Evolutionary conservation across 768 basidiomycete genomes (phyloP), one percentile per base, ranked within the genome.

Genomic region (Naematelia aurantialba): DNA sequence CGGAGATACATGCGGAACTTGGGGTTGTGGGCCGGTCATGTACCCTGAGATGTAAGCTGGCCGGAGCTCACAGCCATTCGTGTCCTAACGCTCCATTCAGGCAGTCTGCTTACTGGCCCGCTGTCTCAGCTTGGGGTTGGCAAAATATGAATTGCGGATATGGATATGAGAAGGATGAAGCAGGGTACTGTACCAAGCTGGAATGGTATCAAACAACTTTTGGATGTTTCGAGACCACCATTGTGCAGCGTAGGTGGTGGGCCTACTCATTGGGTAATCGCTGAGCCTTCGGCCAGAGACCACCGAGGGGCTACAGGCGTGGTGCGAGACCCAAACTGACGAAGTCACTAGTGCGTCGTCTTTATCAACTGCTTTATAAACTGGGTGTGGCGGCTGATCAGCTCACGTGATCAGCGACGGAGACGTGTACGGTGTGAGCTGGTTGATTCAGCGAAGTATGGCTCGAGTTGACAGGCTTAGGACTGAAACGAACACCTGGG

Each of bases 221-320:
- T 44, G 65, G 67, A 12, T 69, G 67, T 46, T 69, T 58, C 39
- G 67, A 69, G 59, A 69, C 62, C 3, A 69, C 61, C n/a, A 69
- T 69, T 58, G 62, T 69, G 26, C 49, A 62, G 52, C 46, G 61
- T 65, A n/a, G 12, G 60, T 67, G 45, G 21, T 10, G 17, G 1
- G 31, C 0, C 1, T 21, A 17, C 55, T 8, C 11, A 13, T 5
- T 10, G 22, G 10, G 34, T 49, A 1, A 10, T 5, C 14, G 31
- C 17, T 24, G 21, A 24, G 14, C 45, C 5, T 3, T 29, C 39
- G 8, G 5, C 4, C 57, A 66, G 65, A 66, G 42, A 66, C 65
- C 17, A 56, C 57, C 2, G 50, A 50, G 22, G 45, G 60, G n/a
- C 42, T 65, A 21, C 46, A 60, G 31, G n/a, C 27, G 17, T 26